Conservation (phyloP, 129 eudicot species). For the Helianthus annuus region HanXRQr2.0-SUNRISE NC_035445.2:165417381-165417880, state of each 20-base stretch:
- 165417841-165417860: neutral
- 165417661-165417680: constrained; percentile 78
- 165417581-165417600: constrained; percentile 86
- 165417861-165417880: neutral
- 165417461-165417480: constrained; percentile 63
- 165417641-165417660: constrained; percentile 57
- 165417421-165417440: constrained; percentile 84
- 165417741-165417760: constrained; percentile 65
- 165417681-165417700: constrained; percentile 66
- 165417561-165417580: constrained; percentile 88
- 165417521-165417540: constrained; percentile 67
- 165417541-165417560: constrained; percentile 73
- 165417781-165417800: constrained; percentile 31
- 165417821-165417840: neutral
- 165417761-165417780: constrained; percentile 62
- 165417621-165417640: constrained; percentile 90
- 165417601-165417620: constrained; percentile 86
- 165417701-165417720: constrained; percentile 40
- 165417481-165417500: constrained; percentile 69
- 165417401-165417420: constrained; percentile 62
- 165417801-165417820: neutral
- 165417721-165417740: constrained; percentile 52
- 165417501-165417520: constrained; percentile 62
- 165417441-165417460: constrained; percentile 68
- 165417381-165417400: constrained; percentile 40